Conservation (phyloP, 257 asterid species). For the Lithospermum erythrorhizon region DNA sequence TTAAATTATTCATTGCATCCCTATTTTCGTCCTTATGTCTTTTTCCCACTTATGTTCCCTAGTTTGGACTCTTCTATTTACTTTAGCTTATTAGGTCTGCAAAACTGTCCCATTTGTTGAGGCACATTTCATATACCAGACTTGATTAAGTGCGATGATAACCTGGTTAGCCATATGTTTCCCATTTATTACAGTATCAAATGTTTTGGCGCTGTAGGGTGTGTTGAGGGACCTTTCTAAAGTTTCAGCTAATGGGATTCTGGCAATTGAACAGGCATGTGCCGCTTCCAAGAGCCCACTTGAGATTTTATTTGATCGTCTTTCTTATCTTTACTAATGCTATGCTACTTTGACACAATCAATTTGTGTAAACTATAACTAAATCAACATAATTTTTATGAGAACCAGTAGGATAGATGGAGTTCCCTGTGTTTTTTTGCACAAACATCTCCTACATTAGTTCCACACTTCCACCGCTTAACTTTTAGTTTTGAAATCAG, state of each 20-base stretch:
- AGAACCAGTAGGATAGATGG: no score
- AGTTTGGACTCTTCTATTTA: not conserved
- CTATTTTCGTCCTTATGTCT: no score
- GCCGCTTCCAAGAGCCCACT: not conserved
- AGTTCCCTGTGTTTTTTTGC: no score
- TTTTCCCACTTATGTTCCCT: not conserved
- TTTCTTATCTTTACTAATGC: not conserved
- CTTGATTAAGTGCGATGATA: not conserved
- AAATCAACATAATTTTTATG: no score
- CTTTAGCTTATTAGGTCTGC: no score
- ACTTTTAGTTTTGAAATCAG: no score
- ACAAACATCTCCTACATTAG: no score
- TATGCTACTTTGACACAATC: no score
- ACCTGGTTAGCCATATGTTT: not conserved
- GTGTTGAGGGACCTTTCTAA: conserved; percentile 74
- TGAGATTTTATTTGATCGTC: not conserved
- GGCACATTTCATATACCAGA: not conserved
- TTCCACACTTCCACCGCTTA: no score
- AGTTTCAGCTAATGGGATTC: conserved; percentile 40
- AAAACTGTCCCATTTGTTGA: no score
- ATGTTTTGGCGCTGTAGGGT: conserved; percentile 44
- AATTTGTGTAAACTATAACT: no score
- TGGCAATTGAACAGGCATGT: conserved; percentile 42
- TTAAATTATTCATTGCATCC: no score
- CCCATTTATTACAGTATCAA: not conserved